phyloP scores from a whole-genome alignment of 257 asterid species.

The Echium plantagineum region DNA sequence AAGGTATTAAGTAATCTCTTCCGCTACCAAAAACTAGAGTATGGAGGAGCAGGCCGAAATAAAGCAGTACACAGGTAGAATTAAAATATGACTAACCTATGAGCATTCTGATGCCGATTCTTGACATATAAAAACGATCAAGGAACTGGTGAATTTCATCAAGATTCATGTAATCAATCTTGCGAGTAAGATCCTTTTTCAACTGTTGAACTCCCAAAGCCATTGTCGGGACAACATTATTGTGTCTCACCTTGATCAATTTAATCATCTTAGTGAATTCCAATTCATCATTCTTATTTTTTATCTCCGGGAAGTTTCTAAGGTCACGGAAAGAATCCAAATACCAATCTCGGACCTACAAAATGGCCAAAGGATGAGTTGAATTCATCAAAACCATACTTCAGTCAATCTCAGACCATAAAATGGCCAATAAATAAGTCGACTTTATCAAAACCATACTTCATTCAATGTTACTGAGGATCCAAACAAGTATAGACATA shows the following conservation, averaged over 20 bases:
- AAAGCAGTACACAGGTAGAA: background rate
- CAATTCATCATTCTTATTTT: slow-evolving; percentile 53
- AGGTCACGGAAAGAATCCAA: slow-evolving; percentile 91
- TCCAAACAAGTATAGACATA: background rate
- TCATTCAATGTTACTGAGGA: slow-evolving; percentile 5
- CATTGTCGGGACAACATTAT: slow-evolving; percentile 96
- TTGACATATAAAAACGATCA: slow-evolving; percentile 86
- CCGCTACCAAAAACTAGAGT: background rate
- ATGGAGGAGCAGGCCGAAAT: slow-evolving; percentile 6
- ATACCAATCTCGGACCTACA: slow-evolving; percentile 71
- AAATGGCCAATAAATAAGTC: background rate
- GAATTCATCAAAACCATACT: background rate
- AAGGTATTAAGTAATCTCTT: background rate
- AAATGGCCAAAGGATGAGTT: background rate
- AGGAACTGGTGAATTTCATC: slow-evolving; percentile 79
- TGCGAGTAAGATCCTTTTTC: slow-evolving; percentile 55
- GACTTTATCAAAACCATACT: background rate
- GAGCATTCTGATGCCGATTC: slow-evolving; percentile 96
- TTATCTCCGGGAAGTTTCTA: slow-evolving; percentile 58
- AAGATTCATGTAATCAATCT: slow-evolving; percentile 40
- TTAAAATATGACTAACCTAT: slow-evolving; percentile 41
- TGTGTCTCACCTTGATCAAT: slow-evolving; percentile 89
- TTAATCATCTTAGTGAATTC: slow-evolving; percentile 77
- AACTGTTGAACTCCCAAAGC: slow-evolving; percentile 95
- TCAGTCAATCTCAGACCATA: slow-evolving; percentile 32